A percentile compares a stretch with the other conserved stretches of the same genome.
Evolutionary conservation across 352 stramenopile species (phyloP).

Genomic region (Globisporangium canariense): DNA sequence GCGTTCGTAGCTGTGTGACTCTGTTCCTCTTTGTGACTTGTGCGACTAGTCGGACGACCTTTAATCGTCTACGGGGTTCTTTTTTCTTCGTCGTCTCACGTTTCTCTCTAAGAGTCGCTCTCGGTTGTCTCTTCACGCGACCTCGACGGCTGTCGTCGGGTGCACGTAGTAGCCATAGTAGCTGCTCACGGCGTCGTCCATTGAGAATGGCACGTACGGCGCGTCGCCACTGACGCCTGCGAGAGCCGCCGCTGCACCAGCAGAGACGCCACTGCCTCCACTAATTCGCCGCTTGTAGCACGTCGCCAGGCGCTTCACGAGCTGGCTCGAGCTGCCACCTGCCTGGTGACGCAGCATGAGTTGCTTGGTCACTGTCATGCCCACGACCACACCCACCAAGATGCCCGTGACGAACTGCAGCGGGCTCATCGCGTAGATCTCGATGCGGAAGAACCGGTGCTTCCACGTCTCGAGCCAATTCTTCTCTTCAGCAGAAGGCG

Average conservation of each 20-base stretch:
- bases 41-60: slow-evolving; percentile 1
- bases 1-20: neutral
- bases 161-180: slow-evolving; percentile 33
- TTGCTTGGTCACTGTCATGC: slow-evolving; percentile 28
- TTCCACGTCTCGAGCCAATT: slow-evolving; percentile 27
- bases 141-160: slow-evolving; percentile 30
- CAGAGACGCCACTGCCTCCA: neutral
- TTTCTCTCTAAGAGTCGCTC: slow-evolving; percentile 2
- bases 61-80: neutral
- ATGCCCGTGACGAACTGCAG: slow-evolving; percentile 42
- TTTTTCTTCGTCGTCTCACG: neutral
- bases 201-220: slow-evolving; percentile 9
- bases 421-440: slow-evolving; percentile 19
- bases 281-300: slow-evolving; percentile 9
- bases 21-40: neutral
- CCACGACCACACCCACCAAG: slow-evolving; percentile 38
- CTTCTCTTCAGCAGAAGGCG: neutral
- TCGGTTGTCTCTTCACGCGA: slow-evolving; percentile 23
- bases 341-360: slow-evolving; percentile 13
- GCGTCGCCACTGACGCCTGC: neutral
- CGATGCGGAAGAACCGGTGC: slow-evolving; percentile 18
- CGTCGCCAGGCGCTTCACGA: slow-evolving; percentile 9
- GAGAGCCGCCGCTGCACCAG: neutral
- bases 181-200: slow-evolving; percentile 10
- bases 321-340: slow-evolving; percentile 14